Percentiles rank a stretch among this genome's conserved stretches.
These are phyloP conservation scores for Xylaria castorea DNA, from an alignment of 495 filamentous ascomycete genomes.

Conservation along the genomic window DNA sequence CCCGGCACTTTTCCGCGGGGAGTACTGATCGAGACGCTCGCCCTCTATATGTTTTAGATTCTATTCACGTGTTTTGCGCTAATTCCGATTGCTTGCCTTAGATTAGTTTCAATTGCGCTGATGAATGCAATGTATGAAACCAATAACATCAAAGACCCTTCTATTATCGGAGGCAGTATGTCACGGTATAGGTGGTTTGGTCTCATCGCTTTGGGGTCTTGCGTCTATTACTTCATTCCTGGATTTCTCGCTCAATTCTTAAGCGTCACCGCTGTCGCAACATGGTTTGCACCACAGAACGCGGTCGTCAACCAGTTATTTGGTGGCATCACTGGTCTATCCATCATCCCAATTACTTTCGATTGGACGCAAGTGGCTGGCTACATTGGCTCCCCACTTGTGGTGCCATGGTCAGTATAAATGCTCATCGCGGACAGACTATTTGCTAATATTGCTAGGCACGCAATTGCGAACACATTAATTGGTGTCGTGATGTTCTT, in stretches of 20 bases:
- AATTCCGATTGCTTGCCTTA: constrained; percentile 31
- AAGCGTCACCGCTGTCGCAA: constrained; percentile 66
- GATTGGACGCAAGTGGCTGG: constrained; percentile 71
- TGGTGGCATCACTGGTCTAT: constrained; percentile 67
- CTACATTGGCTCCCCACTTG: constrained; percentile 63
- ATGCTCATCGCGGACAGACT: not conserved
- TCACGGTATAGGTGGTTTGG: constrained; percentile 66
- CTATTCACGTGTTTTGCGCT: not conserved
- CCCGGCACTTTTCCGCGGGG: not conserved
- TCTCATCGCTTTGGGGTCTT: constrained; percentile 55
- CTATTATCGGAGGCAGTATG: constrained; percentile 61
- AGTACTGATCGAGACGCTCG: not conserved
- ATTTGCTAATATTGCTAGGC: constrained; percentile 39
- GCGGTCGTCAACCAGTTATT: constrained; percentile 74
- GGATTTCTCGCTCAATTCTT: constrained; percentile 65
- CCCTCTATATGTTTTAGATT: not conserved
- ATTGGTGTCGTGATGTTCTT: constrained; percentile 65
- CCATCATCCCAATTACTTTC: constrained; percentile 66
- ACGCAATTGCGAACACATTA: constrained; percentile 66
- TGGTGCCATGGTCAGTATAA: constrained; percentile 60
- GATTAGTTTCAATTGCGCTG: constrained; percentile 67
- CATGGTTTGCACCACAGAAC: constrained; percentile 67
- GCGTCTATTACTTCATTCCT: constrained; percentile 67
- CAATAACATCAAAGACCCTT: constrained; percentile 51
- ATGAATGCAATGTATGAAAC: constrained; percentile 76